These are phyloP conservation scores for Tillandsia leiboldiana DNA, from an alignment of 176 grass and related monocot species.

Conservation along the genomic window DNA sequence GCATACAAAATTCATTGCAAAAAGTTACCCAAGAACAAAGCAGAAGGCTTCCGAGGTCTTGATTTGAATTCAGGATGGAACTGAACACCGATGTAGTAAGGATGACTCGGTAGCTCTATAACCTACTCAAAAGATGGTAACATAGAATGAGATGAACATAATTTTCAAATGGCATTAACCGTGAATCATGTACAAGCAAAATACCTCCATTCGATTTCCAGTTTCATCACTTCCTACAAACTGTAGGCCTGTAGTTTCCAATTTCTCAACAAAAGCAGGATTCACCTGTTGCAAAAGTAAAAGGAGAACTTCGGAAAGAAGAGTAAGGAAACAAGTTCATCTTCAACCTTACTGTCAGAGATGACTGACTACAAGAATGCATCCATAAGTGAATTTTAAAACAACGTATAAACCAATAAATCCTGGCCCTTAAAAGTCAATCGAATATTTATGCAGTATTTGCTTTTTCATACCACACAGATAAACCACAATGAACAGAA, in stretches of 20 bases:
- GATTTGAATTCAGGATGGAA: constrained; percentile 98
- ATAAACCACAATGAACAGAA: constrained; percentile 11
- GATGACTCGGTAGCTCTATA: constrained; percentile 67
- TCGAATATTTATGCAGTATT: too few species aligned
- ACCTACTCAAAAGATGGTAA: constrained; percentile 35
- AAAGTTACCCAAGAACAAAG: constrained; percentile 66
- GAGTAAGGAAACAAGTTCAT: not conserved
- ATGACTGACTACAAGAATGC: too few species aligned
- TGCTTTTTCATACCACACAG: not conserved
- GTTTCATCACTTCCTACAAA: constrained; percentile 93
- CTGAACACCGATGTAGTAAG: constrained; percentile 84
- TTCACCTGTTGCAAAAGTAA: constrained; percentile 48
- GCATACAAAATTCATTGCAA: not conserved
- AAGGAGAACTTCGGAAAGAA: not conserved
- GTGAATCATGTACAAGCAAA: not conserved
- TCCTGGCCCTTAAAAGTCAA: too few species aligned
- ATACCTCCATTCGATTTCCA: constrained; percentile 92
- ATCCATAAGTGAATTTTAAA: not conserved
- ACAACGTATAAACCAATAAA: too few species aligned
- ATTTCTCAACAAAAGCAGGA: constrained; percentile 60
- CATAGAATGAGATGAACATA: constrained; percentile 5
- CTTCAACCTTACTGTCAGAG: too few species aligned
- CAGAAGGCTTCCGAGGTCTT: constrained; percentile 70
- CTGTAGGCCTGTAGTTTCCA: constrained; percentile 62
- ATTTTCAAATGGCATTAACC: not conserved